Percentiles rank a stretch among this genome's conserved stretches.
Conservation (phyloP, 495 filamentous ascomycete species). For the Daldinia grandis region DNA sequence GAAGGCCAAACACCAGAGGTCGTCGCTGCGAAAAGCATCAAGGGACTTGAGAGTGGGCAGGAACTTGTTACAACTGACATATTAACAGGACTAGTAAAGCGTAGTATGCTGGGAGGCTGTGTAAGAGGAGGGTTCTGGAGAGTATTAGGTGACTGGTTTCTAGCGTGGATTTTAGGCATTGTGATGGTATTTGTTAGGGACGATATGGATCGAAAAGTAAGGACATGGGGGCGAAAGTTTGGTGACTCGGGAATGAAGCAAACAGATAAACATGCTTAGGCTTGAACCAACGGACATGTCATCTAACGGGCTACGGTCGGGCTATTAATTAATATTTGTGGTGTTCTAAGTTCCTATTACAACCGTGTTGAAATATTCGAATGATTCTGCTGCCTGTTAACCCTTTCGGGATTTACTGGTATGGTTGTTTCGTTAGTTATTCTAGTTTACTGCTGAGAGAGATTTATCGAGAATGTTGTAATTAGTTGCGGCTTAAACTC, state of each 20-base stretch:
- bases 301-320: no score
- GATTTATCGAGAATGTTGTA: no score
- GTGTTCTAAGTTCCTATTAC: no score
- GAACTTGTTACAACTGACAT: slow-evolving; percentile 15
- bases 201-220: slow-evolving; percentile 9
- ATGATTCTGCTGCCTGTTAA: no score
- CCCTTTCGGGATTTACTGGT: no score
- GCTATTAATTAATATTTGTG: no score
- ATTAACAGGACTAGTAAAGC: slow-evolving; percentile 3
- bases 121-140: slow-evolving; percentile 1
- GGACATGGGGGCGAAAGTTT: slow-evolving; percentile 16
- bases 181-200: slow-evolving; percentile 9
- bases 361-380: no score
- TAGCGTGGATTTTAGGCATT: background rate
- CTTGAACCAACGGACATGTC: no score
- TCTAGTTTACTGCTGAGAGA: no score
- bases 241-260: background rate
- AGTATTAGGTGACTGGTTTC: slow-evolving; percentile 4
- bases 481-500: background rate
- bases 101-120: slow-evolving; percentile 13
- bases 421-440: no score
- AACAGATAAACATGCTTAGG: no score
- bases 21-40: slow-evolving; percentile 55
- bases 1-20: slow-evolving; percentile 70
- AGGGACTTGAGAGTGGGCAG: slow-evolving; percentile 66